Conservation (phyloP, 768 basidiomycete genomes). For the Roridomyces roridus region DNA sequence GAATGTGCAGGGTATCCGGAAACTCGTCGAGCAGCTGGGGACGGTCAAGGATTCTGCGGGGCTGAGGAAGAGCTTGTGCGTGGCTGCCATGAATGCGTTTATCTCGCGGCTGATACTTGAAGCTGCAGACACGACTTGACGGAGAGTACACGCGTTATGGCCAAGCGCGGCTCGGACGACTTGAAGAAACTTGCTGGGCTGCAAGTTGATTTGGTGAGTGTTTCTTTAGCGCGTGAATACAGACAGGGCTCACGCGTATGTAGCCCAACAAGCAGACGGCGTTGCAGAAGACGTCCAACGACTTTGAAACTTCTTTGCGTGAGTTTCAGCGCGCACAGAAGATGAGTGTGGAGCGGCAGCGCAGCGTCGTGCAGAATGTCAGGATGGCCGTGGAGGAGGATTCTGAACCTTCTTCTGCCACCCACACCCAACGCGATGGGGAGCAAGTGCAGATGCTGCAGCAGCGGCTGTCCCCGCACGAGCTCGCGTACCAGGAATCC, state of each 20-base stretch:
- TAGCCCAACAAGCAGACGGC: slow-evolving; percentile 83
- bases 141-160: slow-evolving; percentile 93
- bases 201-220: slow-evolving; percentile 63
- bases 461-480: slow-evolving; percentile 80
- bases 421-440: too few species aligned
- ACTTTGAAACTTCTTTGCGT: slow-evolving; percentile 86
- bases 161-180: slow-evolving; percentile 94
- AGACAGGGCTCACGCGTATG: neutral
- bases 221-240: neutral
- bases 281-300: slow-evolving; percentile 91
- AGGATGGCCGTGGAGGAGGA: slow-evolving; percentile 85
- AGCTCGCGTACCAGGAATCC: slow-evolving; percentile 95
- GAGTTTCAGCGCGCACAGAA: slow-evolving; percentile 93
- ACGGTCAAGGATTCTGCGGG: slow-evolving; percentile 78
- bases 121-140: slow-evolving; percentile 84
- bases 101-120: neutral
- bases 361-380: slow-evolving; percentile 86
- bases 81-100: slow-evolving; percentile 9
- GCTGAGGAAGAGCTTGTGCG: slow-evolving; percentile 86
- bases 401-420: too few species aligned
- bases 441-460: slow-evolving; percentile 76
- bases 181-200: slow-evolving; percentile 85
- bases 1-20: slow-evolving; percentile 94
- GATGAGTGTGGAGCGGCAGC: slow-evolving; percentile 86
- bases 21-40: slow-evolving; percentile 92